A percentile compares a stretch with the other conserved stretches of the same genome.
These are phyloP conservation scores for Chloromonas sp. DNA, from an alignment of 163 green algal genomes.

Conservation along the genomic window DNA sequence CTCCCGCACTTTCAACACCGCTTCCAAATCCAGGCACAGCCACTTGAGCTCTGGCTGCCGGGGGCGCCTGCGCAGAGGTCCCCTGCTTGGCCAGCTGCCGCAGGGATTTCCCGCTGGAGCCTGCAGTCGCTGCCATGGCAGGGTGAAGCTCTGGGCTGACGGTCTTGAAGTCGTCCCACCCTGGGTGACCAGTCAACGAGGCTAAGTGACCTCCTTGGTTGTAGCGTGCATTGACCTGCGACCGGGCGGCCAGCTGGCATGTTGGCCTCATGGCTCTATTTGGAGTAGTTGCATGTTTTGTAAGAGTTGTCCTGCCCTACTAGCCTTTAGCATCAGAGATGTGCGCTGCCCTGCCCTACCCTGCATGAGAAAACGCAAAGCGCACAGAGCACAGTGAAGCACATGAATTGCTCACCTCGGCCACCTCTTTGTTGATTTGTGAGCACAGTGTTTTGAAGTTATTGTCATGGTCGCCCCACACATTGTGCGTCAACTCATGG, in stretches of 20 bases:
- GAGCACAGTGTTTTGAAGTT: slow-evolving; percentile 78
- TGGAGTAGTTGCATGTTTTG: not conserved
- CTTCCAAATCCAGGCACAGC: no score
- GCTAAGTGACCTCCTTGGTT: not conserved
- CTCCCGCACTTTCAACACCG: no score
- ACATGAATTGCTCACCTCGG: not conserved
- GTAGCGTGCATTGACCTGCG: not conserved
- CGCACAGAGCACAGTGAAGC: not conserved
- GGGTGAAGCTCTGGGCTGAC: not conserved
- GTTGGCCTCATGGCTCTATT: not conserved
- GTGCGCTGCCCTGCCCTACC: not conserved
- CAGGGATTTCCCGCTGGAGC: slow-evolving; percentile 10
- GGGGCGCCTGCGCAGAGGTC: no score
- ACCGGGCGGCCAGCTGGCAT: not conserved
- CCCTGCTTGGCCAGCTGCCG: slow-evolving; percentile 15
- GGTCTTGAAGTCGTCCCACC: not conserved
- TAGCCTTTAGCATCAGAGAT: not conserved
- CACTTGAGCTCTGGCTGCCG: no score
- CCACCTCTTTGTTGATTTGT: slow-evolving; percentile 19
- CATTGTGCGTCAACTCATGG: slow-evolving; percentile 90
- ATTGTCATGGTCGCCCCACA: slow-evolving; percentile 68
- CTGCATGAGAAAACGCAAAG: not conserved
- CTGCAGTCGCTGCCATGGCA: slow-evolving; percentile 20
- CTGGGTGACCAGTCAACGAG: not conserved
- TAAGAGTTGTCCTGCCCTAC: not conserved